Conservation (phyloP, 2,329 filamentous ascomycete species). For the Clonostachys solani region DNA sequence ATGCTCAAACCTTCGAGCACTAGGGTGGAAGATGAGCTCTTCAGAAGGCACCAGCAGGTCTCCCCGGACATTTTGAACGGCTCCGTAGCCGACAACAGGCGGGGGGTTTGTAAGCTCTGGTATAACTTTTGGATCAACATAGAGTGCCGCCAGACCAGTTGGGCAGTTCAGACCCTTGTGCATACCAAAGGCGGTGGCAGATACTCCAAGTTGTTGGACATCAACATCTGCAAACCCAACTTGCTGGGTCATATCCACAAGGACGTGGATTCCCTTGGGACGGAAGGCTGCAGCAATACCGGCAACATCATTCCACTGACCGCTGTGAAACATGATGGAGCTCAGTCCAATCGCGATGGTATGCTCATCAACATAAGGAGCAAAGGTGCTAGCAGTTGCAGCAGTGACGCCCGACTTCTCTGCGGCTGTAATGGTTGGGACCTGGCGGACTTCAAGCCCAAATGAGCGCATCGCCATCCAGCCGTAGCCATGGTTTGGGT, state of each 20-base stretch:
- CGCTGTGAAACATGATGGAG: slow-evolving; percentile 24
- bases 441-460: slow-evolving; percentile 19
- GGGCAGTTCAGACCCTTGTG: slow-evolving; percentile 26
- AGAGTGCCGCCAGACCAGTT: slow-evolving; percentile 19
- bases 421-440: slow-evolving; percentile 7
- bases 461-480: slow-evolving; percentile 16
- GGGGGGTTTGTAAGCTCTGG: slow-evolving; percentile 12
- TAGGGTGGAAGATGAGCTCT: slow-evolving; percentile 11
- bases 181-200: slow-evolving; percentile 21
- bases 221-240: slow-evolving; percentile 23
- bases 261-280: slow-evolving; percentile 18
- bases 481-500: slow-evolving; percentile 21
- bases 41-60: slow-evolving; percentile 11
- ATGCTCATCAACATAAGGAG: slow-evolving; percentile 17
- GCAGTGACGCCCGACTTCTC: slow-evolving; percentile 2
- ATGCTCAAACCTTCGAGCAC: slow-evolving; percentile 20
- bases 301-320: slow-evolving; percentile 21
- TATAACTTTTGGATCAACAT: slow-evolving; percentile 16
- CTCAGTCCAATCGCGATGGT: slow-evolving; percentile 22
- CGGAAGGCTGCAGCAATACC: slow-evolving; percentile 16
- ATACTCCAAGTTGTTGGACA: slow-evolving; percentile 13
- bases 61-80: slow-evolving; percentile 9
- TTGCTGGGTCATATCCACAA: slow-evolving; percentile 22
- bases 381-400: slow-evolving; percentile 14
- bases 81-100: slow-evolving; percentile 17